Percentiles rank a stretch among this genome's conserved stretches.
Evolutionary conservation across 148 eudicot genomes (phyloP).

Genomic region (Pouteria glomerata): DNA sequence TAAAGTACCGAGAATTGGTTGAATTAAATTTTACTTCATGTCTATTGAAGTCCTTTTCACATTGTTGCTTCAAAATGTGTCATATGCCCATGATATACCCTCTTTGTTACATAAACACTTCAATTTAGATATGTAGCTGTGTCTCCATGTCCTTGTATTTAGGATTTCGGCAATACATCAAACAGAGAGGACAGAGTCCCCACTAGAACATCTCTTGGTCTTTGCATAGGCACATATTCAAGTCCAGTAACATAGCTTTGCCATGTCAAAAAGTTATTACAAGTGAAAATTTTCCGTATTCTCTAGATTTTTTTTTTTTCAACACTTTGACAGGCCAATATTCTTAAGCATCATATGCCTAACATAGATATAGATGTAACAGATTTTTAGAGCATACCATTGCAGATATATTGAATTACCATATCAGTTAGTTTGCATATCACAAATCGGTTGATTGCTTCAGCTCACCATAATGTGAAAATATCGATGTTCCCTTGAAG

Average conservation of each 20-base stretch:
- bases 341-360: not conserved
- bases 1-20: not conserved
- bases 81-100: not conserved
- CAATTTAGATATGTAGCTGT: not conserved
- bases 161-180: not conserved
- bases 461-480: not conserved
- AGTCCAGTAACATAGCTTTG: not conserved
- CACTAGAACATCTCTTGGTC: too few relatives aligned
- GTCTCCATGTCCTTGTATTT: not conserved
- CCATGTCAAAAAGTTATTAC: not conserved
- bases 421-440: not conserved
- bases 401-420: not conserved
- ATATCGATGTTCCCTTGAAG: not conserved
- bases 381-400: not conserved
- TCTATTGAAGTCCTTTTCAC: not conserved
- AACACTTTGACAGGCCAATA: not conserved
- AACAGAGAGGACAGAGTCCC: not conserved
- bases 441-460: not conserved
- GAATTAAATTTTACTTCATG: not conserved
- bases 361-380: not conserved
- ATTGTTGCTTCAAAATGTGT: not conserved
- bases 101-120: not conserved
- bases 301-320: not conserved
- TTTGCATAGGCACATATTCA: not conserved
- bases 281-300: not conserved